Percentiles rank a stretch among this genome's conserved stretches.
Conservation (phyloP, 2,329 filamentous ascomycete genomes). For the Trichothecium roseum region DNA sequence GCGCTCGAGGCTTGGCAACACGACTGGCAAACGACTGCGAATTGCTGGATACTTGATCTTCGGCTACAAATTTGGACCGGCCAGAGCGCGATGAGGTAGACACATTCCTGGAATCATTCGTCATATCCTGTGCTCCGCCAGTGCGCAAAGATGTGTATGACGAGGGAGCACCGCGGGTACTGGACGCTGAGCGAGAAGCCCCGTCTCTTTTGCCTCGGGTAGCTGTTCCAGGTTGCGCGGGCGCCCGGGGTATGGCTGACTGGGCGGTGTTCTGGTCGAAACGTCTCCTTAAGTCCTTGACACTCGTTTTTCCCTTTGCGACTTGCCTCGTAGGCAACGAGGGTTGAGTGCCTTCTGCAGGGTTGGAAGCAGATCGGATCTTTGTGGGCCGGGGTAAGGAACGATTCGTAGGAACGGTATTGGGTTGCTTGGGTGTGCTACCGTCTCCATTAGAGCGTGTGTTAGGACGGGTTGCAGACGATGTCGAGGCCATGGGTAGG, state of each 20-base stretch:
- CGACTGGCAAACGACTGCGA: slow-evolving; percentile 51
- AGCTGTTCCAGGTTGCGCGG: slow-evolving; percentile 18
- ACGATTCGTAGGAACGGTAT: slow-evolving; percentile 26
- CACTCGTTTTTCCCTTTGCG: slow-evolving; percentile 47
- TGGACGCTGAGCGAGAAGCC: not conserved
- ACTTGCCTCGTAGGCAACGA: slow-evolving; percentile 23
- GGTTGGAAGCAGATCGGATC: slow-evolving; percentile 45
- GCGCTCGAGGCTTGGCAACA: slow-evolving; percentile 38
- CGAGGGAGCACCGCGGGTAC: slow-evolving; percentile 18
- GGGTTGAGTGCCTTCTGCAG: slow-evolving; percentile 24
- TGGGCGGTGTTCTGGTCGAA: slow-evolving; percentile 54
- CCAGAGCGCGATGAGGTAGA: slow-evolving; percentile 24
- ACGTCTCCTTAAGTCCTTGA: slow-evolving; percentile 69
- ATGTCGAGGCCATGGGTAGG: slow-evolving; percentile 22
- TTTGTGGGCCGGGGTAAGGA: slow-evolving; percentile 26
- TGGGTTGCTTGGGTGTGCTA: slow-evolving; percentile 36
- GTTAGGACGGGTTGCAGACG: slow-evolving; percentile 30
- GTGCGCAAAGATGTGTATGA: slow-evolving; percentile 31
- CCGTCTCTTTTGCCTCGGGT: slow-evolving; percentile 11
- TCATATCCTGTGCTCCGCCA: slow-evolving; percentile 10
- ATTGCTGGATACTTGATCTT: slow-evolving; percentile 42
- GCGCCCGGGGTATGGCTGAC: slow-evolving; percentile 24
- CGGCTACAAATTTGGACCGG: slow-evolving; percentile 34
- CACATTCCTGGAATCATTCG: slow-evolving; percentile 8
- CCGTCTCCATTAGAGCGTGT: slow-evolving; percentile 41